A percentile compares a stretch with the other conserved stretches of the same genome.
Evolutionary conservation across 2,329 filamentous ascomycete genomes (phyloP).

Genomic region (Trichoderma citrinoviride): DNA sequence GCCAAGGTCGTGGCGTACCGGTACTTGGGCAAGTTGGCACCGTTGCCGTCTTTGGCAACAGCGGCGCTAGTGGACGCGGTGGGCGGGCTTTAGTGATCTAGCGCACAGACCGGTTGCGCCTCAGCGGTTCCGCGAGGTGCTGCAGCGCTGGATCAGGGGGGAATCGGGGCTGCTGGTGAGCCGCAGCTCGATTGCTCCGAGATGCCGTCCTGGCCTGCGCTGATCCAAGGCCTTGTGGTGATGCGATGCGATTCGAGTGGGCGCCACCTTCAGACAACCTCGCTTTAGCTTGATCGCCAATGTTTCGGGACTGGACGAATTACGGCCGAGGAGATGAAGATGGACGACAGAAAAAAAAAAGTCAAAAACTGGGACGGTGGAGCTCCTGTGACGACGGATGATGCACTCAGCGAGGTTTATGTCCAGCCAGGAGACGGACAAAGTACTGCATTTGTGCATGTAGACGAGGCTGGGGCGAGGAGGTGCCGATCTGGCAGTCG

Average conservation of each 20-base stretch:
- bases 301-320: neutral
- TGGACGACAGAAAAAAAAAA: neutral
- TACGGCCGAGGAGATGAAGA: no score
- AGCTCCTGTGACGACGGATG: conserved; percentile 1
- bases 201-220: neutral
- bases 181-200: conserved; percentile 1
- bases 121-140: conserved; percentile 7
- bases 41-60: neutral
- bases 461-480: no score
- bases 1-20: no score
- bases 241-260: neutral
- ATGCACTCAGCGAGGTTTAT: neutral
- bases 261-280: no score
- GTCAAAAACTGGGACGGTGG: conserved; percentile 7
- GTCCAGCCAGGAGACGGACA: neutral
- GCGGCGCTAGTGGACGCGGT: neutral
- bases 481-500: no score
- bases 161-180: neutral
- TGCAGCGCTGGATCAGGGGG: neutral
- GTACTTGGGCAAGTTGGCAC: neutral
- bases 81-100: conserved; percentile 19
- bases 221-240: neutral
- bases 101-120: conserved; percentile 9
- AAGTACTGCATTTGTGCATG: no score
- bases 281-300: neutral